A percentile compares a stretch with the other conserved stretches of the same genome.
phyloP scores from a whole-genome alignment of 768 basidiomycete genomes.

The Xerocomellus dryophilus region DNA sequence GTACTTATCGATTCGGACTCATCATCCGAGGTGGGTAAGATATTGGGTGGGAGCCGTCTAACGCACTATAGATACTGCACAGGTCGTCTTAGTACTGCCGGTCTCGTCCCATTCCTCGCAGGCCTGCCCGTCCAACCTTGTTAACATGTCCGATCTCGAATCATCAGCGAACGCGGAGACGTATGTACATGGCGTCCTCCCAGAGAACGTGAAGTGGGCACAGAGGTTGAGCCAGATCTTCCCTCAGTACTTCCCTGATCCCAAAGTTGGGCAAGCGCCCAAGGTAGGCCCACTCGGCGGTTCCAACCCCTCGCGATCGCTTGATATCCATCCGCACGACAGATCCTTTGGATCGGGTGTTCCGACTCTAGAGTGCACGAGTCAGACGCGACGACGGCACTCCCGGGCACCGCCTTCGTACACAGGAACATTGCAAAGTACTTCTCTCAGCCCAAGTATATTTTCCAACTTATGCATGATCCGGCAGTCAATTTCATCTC shows the following conservation, averaged over 20 bases:
- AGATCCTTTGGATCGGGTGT: slow-evolving; percentile 81
- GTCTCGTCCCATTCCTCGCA: neutral
- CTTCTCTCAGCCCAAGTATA: slow-evolving; percentile 17
- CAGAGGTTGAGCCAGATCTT: slow-evolving; percentile 18
- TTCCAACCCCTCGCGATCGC: neutral
- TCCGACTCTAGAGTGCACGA: slow-evolving; percentile 86
- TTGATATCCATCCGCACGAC: neutral
- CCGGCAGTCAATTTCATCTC: slow-evolving; percentile 61
- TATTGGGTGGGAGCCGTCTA: neutral
- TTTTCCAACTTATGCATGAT: neutral
- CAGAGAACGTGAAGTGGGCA: slow-evolving; percentile 21
- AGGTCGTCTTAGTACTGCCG: neutral
- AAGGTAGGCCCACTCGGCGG: slow-evolving; percentile 13
- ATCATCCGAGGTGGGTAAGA: neutral
- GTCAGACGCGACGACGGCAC: slow-evolving; percentile 61
- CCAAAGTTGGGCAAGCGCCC: slow-evolving; percentile 9
- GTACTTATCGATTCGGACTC: neutral
- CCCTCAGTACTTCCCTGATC: slow-evolving; percentile 22
- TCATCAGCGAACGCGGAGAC: neutral
- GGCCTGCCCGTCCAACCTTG: neutral
- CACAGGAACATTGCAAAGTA: slow-evolving; percentile 89
- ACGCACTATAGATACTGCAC: neutral
- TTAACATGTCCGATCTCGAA: neutral
- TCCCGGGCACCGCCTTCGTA: slow-evolving; percentile 80
- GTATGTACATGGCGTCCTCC: slow-evolving; percentile 1